A percentile compares a stretch with the other conserved stretches of the same genome.
Evolutionary conservation across 306 rosid species (phyloP).

Genomic region (Nissolia schottii): DNA sequence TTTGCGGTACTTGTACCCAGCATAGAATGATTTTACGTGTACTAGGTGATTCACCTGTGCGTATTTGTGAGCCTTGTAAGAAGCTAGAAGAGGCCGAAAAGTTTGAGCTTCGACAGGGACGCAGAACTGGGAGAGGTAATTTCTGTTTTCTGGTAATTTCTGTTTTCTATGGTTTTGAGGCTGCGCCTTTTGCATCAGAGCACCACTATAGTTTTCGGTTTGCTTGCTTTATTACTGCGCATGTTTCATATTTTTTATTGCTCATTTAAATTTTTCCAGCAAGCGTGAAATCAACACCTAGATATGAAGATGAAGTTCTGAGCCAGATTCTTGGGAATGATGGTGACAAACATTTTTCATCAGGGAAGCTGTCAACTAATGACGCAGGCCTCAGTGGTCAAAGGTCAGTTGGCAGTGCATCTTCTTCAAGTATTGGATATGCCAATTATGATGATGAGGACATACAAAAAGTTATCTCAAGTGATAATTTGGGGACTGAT

Average conservation of each 20-base stretch:
- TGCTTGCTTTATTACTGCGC: background rate
- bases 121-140: slow-evolving; percentile 79
- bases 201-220: too few species aligned
- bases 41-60: slow-evolving; percentile 95
- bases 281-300: slow-evolving; percentile 51
- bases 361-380: too few species aligned
- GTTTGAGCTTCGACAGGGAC: slow-evolving; percentile 80
- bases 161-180: too few species aligned
- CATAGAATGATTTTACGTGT: slow-evolving; percentile 89
- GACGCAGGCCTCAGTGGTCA: slow-evolving; percentile 40
- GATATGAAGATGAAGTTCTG: slow-evolving; percentile 64
- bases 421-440: slow-evolving; percentile 45
- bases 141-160: background rate
- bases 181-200: too few species aligned
- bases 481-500: slow-evolving; percentile 39
- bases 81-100: slow-evolving; percentile 94
- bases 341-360: too few species aligned
- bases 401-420: slow-evolving; percentile 35
- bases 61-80: slow-evolving; percentile 92
- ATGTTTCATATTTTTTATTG: slow-evolving; percentile 10
- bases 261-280: slow-evolving; percentile 40
- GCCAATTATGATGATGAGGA: slow-evolving; percentile 34
- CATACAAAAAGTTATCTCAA: slow-evolving; percentile 37
- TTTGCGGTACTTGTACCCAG: slow-evolving; percentile 77
- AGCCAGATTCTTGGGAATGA: slow-evolving; percentile 59